phyloP scores from a whole-genome alignment of 2,329 filamentous ascomycete species.

The Hypomyces rosellus region DNA sequence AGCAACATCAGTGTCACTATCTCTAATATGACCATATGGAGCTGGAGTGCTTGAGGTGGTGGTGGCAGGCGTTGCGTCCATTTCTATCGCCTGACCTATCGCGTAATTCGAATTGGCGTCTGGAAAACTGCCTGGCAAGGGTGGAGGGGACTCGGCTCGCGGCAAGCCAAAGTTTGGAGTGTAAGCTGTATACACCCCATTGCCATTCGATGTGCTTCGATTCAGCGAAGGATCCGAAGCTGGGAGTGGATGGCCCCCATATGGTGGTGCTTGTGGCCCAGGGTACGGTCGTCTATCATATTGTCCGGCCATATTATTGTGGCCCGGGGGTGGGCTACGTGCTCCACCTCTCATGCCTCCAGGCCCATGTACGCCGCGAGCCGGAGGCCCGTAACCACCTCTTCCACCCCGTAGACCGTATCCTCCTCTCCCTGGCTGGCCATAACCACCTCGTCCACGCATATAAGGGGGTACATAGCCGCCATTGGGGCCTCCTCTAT shows the following conservation, averaged over 20 bases:
- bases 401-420: slow-evolving; percentile 36
- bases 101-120: slow-evolving; percentile 17
- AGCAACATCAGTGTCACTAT: slow-evolving; percentile 65
- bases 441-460: slow-evolving; percentile 39
- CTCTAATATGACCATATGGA: slow-evolving; percentile 44
- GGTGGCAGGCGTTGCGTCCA: slow-evolving; percentile 60
- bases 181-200: slow-evolving; percentile 37
- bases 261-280: slow-evolving; percentile 32
- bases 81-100: slow-evolving; percentile 66
- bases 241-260: slow-evolving; percentile 29
- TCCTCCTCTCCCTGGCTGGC: slow-evolving; percentile 34
- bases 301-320: slow-evolving; percentile 28
- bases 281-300: slow-evolving; percentile 34
- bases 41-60: slow-evolving; percentile 36
- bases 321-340: slow-evolving; percentile 32
- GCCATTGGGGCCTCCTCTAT: slow-evolving; percentile 35
- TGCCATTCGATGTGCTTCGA: slow-evolving; percentile 25
- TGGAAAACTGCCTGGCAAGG: slow-evolving; percentile 43
- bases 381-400: slow-evolving; percentile 26
- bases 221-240: slow-evolving; percentile 24
- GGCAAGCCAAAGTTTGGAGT: slow-evolving; percentile 42
- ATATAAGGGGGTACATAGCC: slow-evolving; percentile 33
- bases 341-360: slow-evolving; percentile 24
- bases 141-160: slow-evolving; percentile 59
- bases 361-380: slow-evolving; percentile 26